Base-by-base conservation (phyloP, 1,284 basidiomycete species). In the Leccinum subfulvum region DNA sequence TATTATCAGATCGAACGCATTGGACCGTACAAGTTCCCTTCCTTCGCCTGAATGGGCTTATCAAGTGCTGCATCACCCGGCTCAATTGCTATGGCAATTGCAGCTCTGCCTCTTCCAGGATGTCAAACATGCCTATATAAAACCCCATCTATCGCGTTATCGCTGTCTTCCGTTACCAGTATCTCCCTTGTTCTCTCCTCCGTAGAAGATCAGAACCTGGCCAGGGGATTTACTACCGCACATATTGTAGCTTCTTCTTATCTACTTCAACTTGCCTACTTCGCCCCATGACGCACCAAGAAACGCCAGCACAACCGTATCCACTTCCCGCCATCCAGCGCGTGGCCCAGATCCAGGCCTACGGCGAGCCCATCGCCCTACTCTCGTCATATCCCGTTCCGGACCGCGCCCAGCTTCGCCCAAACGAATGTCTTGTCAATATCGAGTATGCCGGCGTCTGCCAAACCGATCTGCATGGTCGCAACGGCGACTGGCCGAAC, bases 351-450 rank as follows among this genome's bases (percentile, higher is more conserved):
- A 77, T 85, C 28, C 74, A 73, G 30, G 66, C 71, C 3, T 70
- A 75, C 33, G 76, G 73, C 51, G 66, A 76, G 52, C 76, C 76
- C 26, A 71, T 81, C 28, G 64, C 68, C 4, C 58, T 84, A 41
- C 75, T 73, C 60, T 67, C 68, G 11, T 72, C 77, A 23, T 71
- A 82, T 60, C 83, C 82, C 2, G 85, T 92, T 59, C 79, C 78
- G 52, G 83, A 86, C 63, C 80, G 82, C 0, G 71, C 77, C 4
- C 79, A 86, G n/a, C 84, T 92, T 65, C 77, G 79, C 61, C 83
- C 85, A 1, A 86, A 87, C 37, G 81, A 91, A 75, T 88, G 84
- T 64, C 81, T 92, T 53, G 82, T 92, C 67, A 85, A 85, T 66
- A 77, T 92, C 62, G 79, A 84, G 54, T 85, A 84, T 72, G 79